Percentiles rank a stretch among this genome's conserved stretches.
Conservation (phyloP, 805 yeast species). For the Kuraishia molischiana region DNA sequence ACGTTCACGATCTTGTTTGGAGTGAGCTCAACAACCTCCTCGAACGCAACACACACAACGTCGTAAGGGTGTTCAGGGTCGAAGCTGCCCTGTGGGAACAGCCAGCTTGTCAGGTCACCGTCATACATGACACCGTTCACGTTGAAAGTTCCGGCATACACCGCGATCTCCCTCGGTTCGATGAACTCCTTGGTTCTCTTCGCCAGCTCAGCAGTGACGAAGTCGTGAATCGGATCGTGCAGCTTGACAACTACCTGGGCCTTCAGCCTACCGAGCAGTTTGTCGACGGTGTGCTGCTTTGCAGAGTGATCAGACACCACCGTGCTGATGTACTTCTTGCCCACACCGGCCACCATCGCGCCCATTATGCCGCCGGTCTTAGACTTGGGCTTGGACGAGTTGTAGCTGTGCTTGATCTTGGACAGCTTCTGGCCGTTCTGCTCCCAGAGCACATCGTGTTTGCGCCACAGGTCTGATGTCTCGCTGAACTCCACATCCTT, state of each 20-base stretch:
- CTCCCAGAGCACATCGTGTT: conserved; percentile 37
- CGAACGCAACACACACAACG: conserved; percentile 73
- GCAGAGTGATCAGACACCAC: conserved; percentile 15
- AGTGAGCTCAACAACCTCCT: conserved; percentile 79
- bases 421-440: conserved; percentile 31
- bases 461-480: conserved; percentile 19
- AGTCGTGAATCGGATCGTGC: conserved; percentile 46
- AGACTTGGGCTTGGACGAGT: conserved; percentile 26
- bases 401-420: conserved; percentile 28
- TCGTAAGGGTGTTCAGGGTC: conserved; percentile 41
- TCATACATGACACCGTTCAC: conserved; percentile 40
- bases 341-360: conserved; percentile 24
- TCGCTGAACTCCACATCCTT: conserved; percentile 27
- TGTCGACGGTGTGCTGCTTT: conserved; percentile 33
- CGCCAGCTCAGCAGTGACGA: conserved; percentile 30
- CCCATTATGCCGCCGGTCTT: conserved; percentile 36
- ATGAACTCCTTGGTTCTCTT: conserved; percentile 29
- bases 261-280: conserved; percentile 36
- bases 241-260: conserved; percentile 33
- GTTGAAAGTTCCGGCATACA: conserved; percentile 44
- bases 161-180: conserved; percentile 26
- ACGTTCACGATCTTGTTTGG: conserved; percentile 78
- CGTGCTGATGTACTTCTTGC: conserved; percentile 20
- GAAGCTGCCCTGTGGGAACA: conserved; percentile 29
- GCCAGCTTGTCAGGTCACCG: conserved; percentile 31